phyloP scores from a whole-genome alignment of 345 rosid species.

The Populus euphratica region DNA sequence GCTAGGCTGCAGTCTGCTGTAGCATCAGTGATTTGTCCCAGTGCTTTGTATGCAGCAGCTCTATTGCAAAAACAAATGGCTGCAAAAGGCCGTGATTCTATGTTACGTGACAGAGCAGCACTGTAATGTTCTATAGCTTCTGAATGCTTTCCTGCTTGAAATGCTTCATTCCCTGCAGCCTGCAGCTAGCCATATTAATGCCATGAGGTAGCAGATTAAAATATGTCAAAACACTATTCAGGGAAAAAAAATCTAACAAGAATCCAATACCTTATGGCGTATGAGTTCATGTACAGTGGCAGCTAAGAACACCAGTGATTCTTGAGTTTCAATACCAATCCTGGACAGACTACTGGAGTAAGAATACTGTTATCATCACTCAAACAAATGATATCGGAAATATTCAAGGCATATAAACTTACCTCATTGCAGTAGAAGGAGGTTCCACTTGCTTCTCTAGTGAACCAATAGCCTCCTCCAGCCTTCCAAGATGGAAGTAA shows the following conservation, averaged over 20 bases:
- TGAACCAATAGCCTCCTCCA: constrained; percentile 73
- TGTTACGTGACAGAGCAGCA: constrained; percentile 67
- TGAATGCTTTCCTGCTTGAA: constrained; percentile 73
- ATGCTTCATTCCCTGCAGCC: constrained; percentile 94
- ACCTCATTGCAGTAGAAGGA: constrained; percentile 45
- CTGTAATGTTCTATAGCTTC: constrained; percentile 94
- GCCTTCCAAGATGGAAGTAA: constrained; percentile 76
- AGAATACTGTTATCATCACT: constrained; percentile 13
- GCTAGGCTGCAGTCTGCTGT: constrained; percentile 98
- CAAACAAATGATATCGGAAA: background rate
- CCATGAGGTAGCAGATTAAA: background rate
- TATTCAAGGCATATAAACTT: background rate
- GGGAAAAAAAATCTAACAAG: background rate
- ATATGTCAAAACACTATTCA: background rate
- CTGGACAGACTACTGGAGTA: constrained; percentile 27
- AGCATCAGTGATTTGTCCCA: constrained; percentile 79
- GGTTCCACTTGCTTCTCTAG: constrained; percentile 62
- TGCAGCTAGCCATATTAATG: constrained; percentile 19
- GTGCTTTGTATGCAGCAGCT: constrained; percentile 84
- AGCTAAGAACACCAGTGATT: constrained; percentile 55
- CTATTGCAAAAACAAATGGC: constrained; percentile 97
- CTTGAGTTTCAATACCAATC: constrained; percentile 44
- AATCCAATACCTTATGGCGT: constrained; percentile 59
- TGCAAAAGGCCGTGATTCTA: constrained; percentile 86
- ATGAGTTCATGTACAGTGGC: constrained; percentile 63